A percentile compares a stretch with the other conserved stretches of the same genome.
Conservation (phyloP, 192 early-diverging fungal genomes). For the Entomortierella chlamydospora region DNA sequence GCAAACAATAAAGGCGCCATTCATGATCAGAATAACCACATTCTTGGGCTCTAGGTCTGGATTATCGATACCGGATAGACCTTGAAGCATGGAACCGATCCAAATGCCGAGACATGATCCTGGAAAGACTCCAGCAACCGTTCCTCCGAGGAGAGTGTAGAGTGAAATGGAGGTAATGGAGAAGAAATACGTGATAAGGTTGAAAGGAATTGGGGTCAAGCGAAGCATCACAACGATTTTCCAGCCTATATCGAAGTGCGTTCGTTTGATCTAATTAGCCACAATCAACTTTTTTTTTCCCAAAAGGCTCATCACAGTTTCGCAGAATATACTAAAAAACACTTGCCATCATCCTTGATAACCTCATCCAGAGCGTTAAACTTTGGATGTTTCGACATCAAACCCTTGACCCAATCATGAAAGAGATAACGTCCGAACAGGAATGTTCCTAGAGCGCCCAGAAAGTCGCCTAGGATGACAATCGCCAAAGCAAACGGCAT, state of each 20-base stretch:
- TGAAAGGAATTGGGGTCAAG: constrained; percentile 57
- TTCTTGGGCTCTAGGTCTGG: constrained; percentile 56
- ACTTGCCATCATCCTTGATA: constrained; percentile 61
- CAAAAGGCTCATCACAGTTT: too few species aligned
- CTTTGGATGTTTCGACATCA: constrained; percentile 52
- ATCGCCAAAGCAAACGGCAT: constrained; percentile 49
- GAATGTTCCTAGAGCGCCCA: constrained; percentile 55
- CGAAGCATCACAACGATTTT: constrained; percentile 61
- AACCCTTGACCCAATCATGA: constrained; percentile 56
- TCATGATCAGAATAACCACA: constrained; percentile 56
- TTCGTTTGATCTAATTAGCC: too few species aligned
- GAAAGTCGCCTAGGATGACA: constrained; percentile 51
- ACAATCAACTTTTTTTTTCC: too few species aligned
- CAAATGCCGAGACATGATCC: constrained; percentile 60
- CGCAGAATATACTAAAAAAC: background rate
- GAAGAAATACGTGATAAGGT: constrained; percentile 59
- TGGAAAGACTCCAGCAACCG: constrained; percentile 52
- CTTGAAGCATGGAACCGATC: constrained; percentile 59
- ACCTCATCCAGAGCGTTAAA: constrained; percentile 54
- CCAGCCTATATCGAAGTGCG: constrained; percentile 43
- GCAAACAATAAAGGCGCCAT: constrained; percentile 53
- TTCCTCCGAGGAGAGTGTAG: constrained; percentile 50
- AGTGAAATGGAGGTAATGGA: constrained; percentile 57
- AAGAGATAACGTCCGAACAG: constrained; percentile 59
- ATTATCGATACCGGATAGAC: constrained; percentile 56